phyloP scores from a whole-genome alignment of 352 stramenopile genomes.

The Phytophthora citricola region DNA sequence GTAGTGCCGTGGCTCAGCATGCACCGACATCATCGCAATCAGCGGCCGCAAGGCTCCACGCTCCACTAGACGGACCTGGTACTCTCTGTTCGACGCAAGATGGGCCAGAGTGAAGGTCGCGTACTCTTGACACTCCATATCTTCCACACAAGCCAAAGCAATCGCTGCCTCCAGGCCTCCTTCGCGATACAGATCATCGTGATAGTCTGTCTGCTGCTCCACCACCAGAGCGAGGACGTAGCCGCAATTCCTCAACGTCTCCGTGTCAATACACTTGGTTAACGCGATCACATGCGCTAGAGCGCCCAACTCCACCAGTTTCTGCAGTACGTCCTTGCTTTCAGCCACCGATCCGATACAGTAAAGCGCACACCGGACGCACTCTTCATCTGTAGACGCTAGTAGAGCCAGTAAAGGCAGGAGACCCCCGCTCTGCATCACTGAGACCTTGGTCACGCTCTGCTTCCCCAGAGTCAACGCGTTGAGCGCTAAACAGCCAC shows the following conservation, averaged over 20 bases:
- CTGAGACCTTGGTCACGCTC: conserved; percentile 84
- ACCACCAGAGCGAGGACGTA: conserved; percentile 94
- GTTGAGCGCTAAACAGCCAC: conserved; percentile 93
- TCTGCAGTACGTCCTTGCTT: conserved; percentile 91
- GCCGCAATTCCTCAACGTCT: conserved; percentile 92
- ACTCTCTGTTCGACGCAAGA: conserved; percentile 94
- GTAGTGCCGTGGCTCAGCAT: conserved; percentile 95
- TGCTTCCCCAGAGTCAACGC: conserved; percentile 89
- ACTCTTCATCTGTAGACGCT: conserved; percentile 88
- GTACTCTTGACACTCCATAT: conserved; percentile 97
- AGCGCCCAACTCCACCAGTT: conserved; percentile 90
- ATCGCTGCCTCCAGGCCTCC: conserved; percentile 91
- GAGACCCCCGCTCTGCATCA: conserved; percentile 92
- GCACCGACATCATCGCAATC: conserved; percentile 95
- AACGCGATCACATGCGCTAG: conserved; percentile 88
- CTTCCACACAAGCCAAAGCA: conserved; percentile 92
- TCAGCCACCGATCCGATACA: conserved; percentile 94
- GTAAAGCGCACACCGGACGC: conserved; percentile 91
- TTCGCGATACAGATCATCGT: conserved; percentile 90
- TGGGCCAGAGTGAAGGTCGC: conserved; percentile 96
- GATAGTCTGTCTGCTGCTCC: conserved; percentile 93
- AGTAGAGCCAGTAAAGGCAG: conserved; percentile 91
- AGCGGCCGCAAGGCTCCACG: conserved; percentile 92
- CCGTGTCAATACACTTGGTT: conserved; percentile 83
- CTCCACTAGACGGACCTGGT: conserved; percentile 93